Evolutionary conservation across 2,329 filamentous ascomycete genomes (phyloP).

Genomic region (Curvularia verruculosa): DNA sequence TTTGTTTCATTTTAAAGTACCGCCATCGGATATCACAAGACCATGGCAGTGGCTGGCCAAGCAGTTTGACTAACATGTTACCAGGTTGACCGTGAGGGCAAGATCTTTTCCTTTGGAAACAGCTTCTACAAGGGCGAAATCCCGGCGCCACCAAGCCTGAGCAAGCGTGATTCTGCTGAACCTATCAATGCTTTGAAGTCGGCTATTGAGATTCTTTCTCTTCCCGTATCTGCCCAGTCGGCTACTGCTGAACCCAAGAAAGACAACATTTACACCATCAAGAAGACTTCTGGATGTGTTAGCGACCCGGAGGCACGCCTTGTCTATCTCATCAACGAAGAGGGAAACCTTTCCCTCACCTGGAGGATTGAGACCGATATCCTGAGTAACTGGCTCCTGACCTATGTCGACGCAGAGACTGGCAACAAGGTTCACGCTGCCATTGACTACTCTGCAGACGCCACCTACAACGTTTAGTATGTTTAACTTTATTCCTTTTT

Average conservation of each 20-base stretch:
- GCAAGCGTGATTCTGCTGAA: conserved; percentile 53
- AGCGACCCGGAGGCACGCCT: conserved; percentile 62
- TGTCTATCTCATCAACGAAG: conserved; percentile 60
- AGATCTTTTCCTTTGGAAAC: conserved; percentile 64
- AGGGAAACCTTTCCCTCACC: conserved; percentile 57
- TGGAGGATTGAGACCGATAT: conserved; percentile 67
- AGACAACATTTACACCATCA: conserved; percentile 53
- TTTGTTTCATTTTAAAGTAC: too few species aligned
- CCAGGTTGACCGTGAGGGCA: conserved; percentile 59
- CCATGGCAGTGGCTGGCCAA: background rate
- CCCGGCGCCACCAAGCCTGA: conserved; percentile 46
- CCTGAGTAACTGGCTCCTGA: conserved; percentile 63
- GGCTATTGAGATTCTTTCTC: conserved; percentile 48
- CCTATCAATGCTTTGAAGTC: conserved; percentile 54
- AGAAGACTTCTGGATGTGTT: conserved; percentile 56
- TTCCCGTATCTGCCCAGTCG: conserved; percentile 51
- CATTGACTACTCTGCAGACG: conserved; percentile 64
- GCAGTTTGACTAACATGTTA: background rate
- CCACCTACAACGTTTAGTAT: conserved; percentile 62
- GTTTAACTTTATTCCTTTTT: background rate
- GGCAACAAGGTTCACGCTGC: conserved; percentile 59
- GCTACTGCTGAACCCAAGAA: conserved; percentile 50
- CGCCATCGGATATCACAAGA: background rate
- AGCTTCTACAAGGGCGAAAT: conserved; percentile 55
- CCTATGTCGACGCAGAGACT: conserved; percentile 61